Conservation (phyloP, 1,284 basidiomycete species). For the Pseudozyma sp. region DNA sequence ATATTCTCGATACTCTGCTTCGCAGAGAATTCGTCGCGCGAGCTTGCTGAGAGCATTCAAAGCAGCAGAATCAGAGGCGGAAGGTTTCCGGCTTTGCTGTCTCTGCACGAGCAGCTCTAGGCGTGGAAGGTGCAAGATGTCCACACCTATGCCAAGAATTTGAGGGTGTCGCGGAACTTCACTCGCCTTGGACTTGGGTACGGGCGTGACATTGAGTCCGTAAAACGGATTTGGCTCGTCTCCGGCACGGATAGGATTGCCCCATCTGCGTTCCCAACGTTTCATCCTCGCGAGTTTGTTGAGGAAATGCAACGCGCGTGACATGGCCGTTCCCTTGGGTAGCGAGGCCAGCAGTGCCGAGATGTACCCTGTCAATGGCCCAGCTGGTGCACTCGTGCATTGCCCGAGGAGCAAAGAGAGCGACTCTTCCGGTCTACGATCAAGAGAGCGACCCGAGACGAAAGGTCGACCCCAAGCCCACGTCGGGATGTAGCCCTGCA, state of each 20-base stretch:
- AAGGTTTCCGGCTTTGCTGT: neutral
- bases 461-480: conserved; percentile 68
- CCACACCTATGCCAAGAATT: conserved; percentile 64
- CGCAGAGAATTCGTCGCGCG: conserved; percentile 37
- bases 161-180: neutral
- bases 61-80: neutral
- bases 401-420: conserved; percentile 66
- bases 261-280: conserved; percentile 65
- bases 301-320: conserved; percentile 49
- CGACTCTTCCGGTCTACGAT: conserved; percentile 55
- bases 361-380: conserved; percentile 65
- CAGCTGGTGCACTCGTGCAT: conserved; percentile 68
- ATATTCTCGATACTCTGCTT: conserved; percentile 18
- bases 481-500: conserved; percentile 68
- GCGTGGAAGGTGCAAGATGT: conserved; percentile 56
- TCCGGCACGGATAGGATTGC: conserved; percentile 66
- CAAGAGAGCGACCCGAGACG: conserved; percentile 53
- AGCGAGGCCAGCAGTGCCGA: conserved; percentile 63
- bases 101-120: conserved; percentile 40
- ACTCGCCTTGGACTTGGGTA: neutral
- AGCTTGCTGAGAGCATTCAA: conserved; percentile 39
- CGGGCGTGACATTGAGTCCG: conserved; percentile 45
- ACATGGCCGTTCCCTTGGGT: conserved; percentile 59
- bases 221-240: conserved; percentile 67
- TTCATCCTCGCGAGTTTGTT: conserved; percentile 64